Percentiles rank a stretch among this genome's conserved stretches.
Conservation (phyloP, 2,329 filamentous ascomycete genomes). For the Fusarium buharicum region DNA sequence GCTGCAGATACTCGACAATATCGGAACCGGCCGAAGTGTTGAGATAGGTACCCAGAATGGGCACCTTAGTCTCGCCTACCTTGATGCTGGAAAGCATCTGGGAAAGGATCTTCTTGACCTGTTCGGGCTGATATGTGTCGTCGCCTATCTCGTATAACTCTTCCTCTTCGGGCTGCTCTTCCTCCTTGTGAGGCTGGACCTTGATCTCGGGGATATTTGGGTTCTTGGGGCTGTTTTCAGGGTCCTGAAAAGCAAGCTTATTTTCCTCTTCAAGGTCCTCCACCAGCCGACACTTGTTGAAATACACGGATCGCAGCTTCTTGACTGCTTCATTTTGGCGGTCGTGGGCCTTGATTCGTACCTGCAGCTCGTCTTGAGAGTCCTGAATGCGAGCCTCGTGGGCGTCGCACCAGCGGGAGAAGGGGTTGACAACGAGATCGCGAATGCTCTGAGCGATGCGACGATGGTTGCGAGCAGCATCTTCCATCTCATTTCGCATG, state of each 20-base stretch:
- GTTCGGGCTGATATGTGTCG: constrained; percentile 82
- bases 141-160: constrained; percentile 92
- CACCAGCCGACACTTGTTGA: constrained; percentile 97
- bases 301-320: constrained; percentile 95
- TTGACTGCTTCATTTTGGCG: constrained; percentile 89
- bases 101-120: constrained; percentile 88
- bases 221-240: constrained; percentile 73
- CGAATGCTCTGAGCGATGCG: constrained; percentile 97
- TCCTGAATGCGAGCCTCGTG: constrained; percentile 91
- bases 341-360: constrained; percentile 90
- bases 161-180: constrained; percentile 74
- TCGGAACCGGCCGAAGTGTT: constrained; percentile 93
- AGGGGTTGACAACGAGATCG: constrained; percentile 93
- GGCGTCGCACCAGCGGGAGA: constrained; percentile 94
- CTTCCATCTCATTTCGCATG: constrained; percentile 90
- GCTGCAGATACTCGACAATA: constrained; percentile 95
- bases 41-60: constrained; percentile 92
- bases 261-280: constrained; percentile 99
- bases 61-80: constrained; percentile 91
- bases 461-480: constrained; percentile 87
- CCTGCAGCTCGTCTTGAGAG: constrained; percentile 93
- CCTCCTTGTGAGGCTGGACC: constrained; percentile 74
- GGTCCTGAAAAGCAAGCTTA: constrained; percentile 95
- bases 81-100: constrained; percentile 90
- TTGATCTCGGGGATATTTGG: constrained; percentile 85